These are phyloP conservation scores for Amanita jacksonii DNA, from an alignment of 768 basidiomycete species.

Conservation along the genomic window DNA sequence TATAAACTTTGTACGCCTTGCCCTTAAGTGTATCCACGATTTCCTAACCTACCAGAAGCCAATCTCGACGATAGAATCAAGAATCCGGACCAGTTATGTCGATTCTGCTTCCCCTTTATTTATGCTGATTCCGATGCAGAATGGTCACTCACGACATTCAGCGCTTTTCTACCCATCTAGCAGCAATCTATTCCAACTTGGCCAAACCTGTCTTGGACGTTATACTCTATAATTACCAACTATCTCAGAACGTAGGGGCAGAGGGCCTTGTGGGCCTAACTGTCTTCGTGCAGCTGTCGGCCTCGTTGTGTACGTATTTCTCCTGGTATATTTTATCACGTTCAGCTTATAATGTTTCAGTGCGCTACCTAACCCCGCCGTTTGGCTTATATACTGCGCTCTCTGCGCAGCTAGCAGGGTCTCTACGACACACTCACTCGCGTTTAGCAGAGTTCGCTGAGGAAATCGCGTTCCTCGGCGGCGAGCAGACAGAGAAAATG, in stretches of 20 bases:
- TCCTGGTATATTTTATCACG: not conserved
- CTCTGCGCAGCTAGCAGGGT: slow-evolving; percentile 82
- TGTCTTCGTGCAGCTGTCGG: slow-evolving; percentile 74
- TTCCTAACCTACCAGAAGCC: slow-evolving; percentile 33
- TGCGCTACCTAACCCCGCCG: slow-evolving; percentile 81
- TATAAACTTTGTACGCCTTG: slow-evolving; percentile 73
- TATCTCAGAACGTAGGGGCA: slow-evolving; percentile 89
- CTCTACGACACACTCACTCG: slow-evolving; percentile 86
- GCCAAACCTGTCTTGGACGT: slow-evolving; percentile 92
- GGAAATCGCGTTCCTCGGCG: slow-evolving; percentile 82
- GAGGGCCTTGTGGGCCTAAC: slow-evolving; percentile 83
- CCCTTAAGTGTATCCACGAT: not conserved
- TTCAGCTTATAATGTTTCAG: slow-evolving; percentile 29
- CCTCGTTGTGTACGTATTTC: slow-evolving; percentile 58
- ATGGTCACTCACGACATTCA: slow-evolving; percentile 97
- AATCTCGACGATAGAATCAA: slow-evolving; percentile 94
- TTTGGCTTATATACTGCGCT: slow-evolving; percentile 88
- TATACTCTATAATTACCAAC: slow-evolving; percentile 91
- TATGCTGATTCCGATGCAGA: slow-evolving; percentile 27
- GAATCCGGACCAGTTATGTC: slow-evolving; percentile 78
- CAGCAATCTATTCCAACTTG: slow-evolving; percentile 89
- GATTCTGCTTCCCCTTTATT: slow-evolving; percentile 3
- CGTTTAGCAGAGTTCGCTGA: slow-evolving; percentile 83
- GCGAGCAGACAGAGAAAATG: slow-evolving; percentile 85
- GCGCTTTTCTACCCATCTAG: slow-evolving; percentile 81